These are phyloP conservation scores for Alternaria panax DNA, from an alignment of 2,329 filamentous ascomycete species.

Conservation along the genomic window DNA sequence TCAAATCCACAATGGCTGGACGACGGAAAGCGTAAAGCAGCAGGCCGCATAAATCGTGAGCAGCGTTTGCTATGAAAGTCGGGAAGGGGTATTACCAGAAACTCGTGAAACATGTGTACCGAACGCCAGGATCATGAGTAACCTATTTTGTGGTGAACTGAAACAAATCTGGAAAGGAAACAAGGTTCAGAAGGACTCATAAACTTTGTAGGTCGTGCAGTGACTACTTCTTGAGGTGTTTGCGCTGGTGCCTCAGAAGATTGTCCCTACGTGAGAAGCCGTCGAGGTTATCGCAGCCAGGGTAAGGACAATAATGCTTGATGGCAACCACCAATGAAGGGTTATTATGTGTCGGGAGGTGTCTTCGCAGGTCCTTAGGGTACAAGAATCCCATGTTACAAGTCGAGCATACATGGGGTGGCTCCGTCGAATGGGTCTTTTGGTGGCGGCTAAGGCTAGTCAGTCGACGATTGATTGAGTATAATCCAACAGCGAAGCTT, in stretches of 20 bases:
- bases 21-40: background rate
- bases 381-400: constrained; percentile 46
- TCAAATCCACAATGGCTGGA: background rate
- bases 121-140: background rate
- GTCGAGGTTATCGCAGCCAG: constrained; percentile 36
- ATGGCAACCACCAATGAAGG: constrained; percentile 17
- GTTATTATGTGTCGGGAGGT: constrained; percentile 37
- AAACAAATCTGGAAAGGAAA: background rate
- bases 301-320: constrained; percentile 31
- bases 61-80: constrained; percentile 7
- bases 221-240: constrained; percentile 27
- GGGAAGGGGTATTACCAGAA: constrained; percentile 5
- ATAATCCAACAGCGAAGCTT: constrained; percentile 19
- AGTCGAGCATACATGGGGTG: constrained; percentile 42
- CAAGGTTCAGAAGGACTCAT: background rate
- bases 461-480: constrained; percentile 11
- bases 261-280: constrained; percentile 49
- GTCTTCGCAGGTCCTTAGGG: constrained; percentile 45
- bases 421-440: constrained; percentile 41
- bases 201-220: background rate
- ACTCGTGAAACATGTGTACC: background rate
- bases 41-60: constrained; percentile 2
- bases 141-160: background rate
- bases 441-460: constrained; percentile 39
- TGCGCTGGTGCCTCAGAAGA: constrained; percentile 43